Evolutionary conservation across 2,329 filamentous ascomycete genomes (phyloP).

Genomic region (Diaporthe capsici): DNA sequence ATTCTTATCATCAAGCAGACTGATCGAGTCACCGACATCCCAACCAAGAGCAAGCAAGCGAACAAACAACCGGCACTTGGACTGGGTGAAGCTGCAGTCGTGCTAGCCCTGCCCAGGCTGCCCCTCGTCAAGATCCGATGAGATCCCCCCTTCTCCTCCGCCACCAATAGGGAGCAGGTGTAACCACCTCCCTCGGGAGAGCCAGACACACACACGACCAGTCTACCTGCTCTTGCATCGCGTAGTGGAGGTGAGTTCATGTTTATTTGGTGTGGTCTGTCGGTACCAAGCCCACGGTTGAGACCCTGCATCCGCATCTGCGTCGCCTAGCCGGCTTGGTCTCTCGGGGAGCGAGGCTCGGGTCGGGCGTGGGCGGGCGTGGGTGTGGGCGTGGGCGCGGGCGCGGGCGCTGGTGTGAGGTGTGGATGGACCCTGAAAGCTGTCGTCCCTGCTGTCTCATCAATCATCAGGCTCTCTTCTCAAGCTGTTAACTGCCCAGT

Average conservation of each 20-base stretch:
- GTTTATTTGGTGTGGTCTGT: neutral
- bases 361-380: slow-evolving; percentile 6
- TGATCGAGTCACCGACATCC: neutral
- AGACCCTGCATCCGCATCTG: slow-evolving; percentile 18
- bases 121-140: slow-evolving; percentile 27
- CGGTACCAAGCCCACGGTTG: neutral
- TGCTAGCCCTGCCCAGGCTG: neutral
- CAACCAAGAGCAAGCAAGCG: neutral
- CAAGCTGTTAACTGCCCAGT: neutral
- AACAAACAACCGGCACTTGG: neutral
- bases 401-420: neutral
- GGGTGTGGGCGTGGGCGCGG: neutral
- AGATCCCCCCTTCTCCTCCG: neutral
- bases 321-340: slow-evolving; percentile 15
- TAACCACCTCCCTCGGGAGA: slow-evolving; percentile 8
- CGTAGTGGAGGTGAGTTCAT: slow-evolving; percentile 28
- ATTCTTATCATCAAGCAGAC: neutral
- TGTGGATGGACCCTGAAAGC: slow-evolving; percentile 33
- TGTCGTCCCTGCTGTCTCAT: slow-evolving; percentile 1
- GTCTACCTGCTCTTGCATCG: slow-evolving; percentile 2
- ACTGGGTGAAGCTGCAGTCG: neutral
- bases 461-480: slow-evolving; percentile 9
- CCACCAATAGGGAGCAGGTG: slow-evolving; percentile 24
- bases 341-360: slow-evolving; percentile 17
- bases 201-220: neutral